These are phyloP conservation scores for Thielaviopsis punctulata DNA, from an alignment of 2,329 filamentous ascomycete species.

Conservation along the genomic window DNA sequence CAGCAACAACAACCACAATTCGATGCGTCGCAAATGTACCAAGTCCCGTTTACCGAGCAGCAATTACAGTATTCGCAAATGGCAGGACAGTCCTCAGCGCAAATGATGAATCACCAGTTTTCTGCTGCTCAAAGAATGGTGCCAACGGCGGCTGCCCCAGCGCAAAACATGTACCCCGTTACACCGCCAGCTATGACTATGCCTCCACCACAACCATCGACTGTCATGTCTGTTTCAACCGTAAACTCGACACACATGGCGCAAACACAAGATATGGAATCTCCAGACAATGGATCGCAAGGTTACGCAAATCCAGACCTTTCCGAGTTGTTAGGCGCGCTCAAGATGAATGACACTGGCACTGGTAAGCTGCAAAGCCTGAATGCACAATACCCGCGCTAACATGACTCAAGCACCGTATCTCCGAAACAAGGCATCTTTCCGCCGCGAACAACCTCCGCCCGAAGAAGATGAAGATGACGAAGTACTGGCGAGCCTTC, in stretches of 20 bases:
- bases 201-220: neutral
- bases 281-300: conserved; percentile 36
- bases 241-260: conserved; percentile 3
- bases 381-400: neutral
- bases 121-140: neutral
- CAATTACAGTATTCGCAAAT: conserved; percentile 1
- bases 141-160: neutral
- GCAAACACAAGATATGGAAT: conserved; percentile 13
- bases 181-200: conserved; percentile 8
- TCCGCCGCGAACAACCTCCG: conserved; percentile 38
- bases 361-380: conserved; percentile 43
- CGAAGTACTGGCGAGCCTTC: conserved; percentile 54
- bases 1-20: neutral
- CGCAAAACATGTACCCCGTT: conserved; percentile 7
- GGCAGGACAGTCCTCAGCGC: neutral
- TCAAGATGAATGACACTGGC: conserved; percentile 75
- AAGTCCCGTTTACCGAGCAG: neutral
- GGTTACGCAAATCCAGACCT: conserved; percentile 57
- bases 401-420: conserved; percentile 49
- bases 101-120: conserved; percentile 4
- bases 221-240: conserved; percentile 1
- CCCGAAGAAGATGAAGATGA: conserved; percentile 56
- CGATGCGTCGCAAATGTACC: neutral
- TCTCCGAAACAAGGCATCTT: conserved; percentile 46
- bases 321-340: conserved; percentile 63